phyloP scores from a whole-genome alignment of 768 basidiomycete species.

The Cystobasidium tubakii region DNA sequence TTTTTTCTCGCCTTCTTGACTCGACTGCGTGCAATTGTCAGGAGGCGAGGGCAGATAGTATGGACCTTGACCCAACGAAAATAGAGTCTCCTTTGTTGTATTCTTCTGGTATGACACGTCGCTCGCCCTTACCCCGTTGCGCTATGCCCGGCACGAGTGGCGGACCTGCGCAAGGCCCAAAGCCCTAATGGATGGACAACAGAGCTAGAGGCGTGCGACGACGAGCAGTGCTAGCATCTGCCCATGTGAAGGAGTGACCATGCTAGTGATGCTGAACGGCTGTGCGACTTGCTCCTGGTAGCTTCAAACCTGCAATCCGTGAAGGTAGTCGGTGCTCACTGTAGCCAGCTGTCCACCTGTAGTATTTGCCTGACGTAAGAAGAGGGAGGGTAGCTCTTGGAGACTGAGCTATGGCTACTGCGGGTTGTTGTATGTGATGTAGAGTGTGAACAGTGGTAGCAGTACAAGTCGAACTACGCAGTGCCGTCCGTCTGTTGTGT shows the following conservation, averaged over 20 bases:
- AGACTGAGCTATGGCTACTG: no score
- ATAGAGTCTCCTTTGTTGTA: background rate
- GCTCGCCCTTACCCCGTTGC: background rate
- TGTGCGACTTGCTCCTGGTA: background rate
- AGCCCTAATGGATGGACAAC: background rate
- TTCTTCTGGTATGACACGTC: background rate
- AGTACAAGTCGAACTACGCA: no score
- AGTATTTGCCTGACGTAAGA: no score
- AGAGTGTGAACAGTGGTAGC: no score
- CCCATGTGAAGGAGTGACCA: background rate
- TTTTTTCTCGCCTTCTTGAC: no score
- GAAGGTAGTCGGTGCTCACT: no score
- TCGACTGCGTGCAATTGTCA: no score
- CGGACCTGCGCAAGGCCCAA: background rate
- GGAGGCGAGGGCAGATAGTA: no score
- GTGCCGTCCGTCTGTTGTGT: background rate
- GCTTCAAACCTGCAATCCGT: background rate
- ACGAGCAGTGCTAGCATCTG: background rate
- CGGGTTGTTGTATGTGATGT: no score
- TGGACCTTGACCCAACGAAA: no score
- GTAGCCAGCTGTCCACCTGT: no score
- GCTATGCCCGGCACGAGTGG: background rate
- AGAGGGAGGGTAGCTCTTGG: no score
- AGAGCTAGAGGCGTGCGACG: background rate
- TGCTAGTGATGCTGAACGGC: background rate